phyloP scores from a whole-genome alignment of 2,329 filamentous ascomycete species.

The Talaromyces sp. region DNA sequence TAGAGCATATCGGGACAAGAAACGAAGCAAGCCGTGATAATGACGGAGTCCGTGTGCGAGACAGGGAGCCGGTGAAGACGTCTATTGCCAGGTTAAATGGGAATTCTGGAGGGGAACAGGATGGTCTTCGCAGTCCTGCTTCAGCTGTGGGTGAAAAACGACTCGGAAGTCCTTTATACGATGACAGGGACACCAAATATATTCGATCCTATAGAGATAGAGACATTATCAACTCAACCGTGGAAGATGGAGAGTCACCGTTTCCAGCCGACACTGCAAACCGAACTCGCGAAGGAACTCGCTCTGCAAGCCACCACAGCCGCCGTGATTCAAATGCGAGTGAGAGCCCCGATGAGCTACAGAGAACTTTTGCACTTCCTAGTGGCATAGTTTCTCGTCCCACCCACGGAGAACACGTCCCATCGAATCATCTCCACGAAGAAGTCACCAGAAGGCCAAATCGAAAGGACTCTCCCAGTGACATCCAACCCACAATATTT shows the following conservation, averaged over 20 bases:
- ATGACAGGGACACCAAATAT: not conserved
- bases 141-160: not conserved
- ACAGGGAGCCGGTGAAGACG: not conserved
- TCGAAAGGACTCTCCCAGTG: slow-evolving; percentile 24
- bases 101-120: not conserved
- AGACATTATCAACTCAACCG: not conserved
- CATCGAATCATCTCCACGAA: slow-evolving; percentile 3
- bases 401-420: not conserved
- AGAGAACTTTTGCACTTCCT: slow-evolving; percentile 30
- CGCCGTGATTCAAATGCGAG: slow-evolving; percentile 14
- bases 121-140: not conserved
- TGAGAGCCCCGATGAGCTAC: slow-evolving; percentile 38
- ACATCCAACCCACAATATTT: slow-evolving; percentile 30
- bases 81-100: not conserved
- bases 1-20: not conserved
- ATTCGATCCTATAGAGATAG: not conserved
- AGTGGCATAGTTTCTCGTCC: slow-evolving; percentile 15
- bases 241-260: not conserved
- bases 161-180: not conserved
- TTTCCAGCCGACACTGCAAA: not conserved
- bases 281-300: not conserved
- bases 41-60: not conserved
- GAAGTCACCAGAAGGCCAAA: not conserved
- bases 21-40: not conserved
- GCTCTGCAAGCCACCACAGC: not conserved